phyloP scores from a whole-genome alignment of 2,329 filamentous ascomycete genomes.

The Coniochaeta pulveracea region DNA sequence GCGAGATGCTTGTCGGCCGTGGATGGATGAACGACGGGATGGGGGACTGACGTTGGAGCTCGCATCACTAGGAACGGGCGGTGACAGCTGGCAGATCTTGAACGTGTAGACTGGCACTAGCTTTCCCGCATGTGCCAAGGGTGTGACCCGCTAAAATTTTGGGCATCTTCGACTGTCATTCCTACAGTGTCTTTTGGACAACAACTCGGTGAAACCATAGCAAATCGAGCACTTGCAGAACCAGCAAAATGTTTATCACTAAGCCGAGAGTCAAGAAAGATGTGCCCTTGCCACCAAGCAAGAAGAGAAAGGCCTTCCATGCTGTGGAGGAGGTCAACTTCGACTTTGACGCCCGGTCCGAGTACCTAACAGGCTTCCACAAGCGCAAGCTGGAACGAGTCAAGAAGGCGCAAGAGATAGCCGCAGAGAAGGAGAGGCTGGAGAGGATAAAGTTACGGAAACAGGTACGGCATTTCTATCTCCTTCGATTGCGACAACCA shows the following conservation, averaged over 20 bases:
- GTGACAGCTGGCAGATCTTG: background rate
- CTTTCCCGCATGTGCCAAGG: constrained; percentile 1
- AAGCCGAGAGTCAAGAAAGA: constrained; percentile 48
- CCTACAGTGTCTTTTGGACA: background rate
- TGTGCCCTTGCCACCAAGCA: constrained; percentile 45
- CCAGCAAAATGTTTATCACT: no score
- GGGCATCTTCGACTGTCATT: background rate
- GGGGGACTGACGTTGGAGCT: background rate
- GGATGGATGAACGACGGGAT: constrained; percentile 5
- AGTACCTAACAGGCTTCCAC: constrained; percentile 92
- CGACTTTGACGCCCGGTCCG: constrained; percentile 65
- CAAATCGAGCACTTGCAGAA: constrained; percentile 12
- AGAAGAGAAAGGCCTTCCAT: constrained; percentile 51
- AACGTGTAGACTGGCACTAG: background rate
- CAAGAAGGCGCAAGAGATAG: constrained; percentile 75
- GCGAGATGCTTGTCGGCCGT: constrained; percentile 5
- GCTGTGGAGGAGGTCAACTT: constrained; percentile 74
- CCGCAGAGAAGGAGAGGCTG: constrained; percentile 63
- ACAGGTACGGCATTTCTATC: constrained; percentile 35
- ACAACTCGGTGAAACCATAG: background rate
- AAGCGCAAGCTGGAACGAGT: constrained; percentile 84
- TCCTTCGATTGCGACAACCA: constrained; percentile 6
- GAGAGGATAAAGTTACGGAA: constrained; percentile 65
- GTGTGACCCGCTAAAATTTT: constrained; percentile 4
- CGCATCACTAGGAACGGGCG: constrained; percentile 1